Conservation (phyloP, 2,329 filamentous ascomycete genomes). For the Exophiala alcalophila region DNA sequence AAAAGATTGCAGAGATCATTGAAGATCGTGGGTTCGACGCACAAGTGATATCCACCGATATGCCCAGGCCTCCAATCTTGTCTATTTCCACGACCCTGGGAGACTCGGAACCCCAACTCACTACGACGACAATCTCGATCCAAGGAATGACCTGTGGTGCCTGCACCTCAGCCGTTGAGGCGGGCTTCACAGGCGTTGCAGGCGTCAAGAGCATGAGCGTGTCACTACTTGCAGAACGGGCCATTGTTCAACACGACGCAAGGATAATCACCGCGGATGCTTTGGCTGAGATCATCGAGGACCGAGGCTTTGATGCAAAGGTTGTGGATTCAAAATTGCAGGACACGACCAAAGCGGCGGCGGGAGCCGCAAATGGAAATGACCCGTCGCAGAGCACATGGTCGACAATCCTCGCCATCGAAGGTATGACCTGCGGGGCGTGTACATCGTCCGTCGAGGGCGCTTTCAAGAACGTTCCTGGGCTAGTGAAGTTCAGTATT, state of each 20-base stretch:
- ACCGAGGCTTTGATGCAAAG: conserved; percentile 74
- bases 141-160: conserved; percentile 91
- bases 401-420: conserved; percentile 82
- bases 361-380: conserved; percentile 33
- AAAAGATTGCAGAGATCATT: conserved; percentile 77
- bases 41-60: conserved; percentile 77
- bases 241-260: conserved; percentile 78
- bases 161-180: conserved; percentile 81
- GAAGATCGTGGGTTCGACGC: conserved; percentile 92
- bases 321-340: conserved; percentile 65
- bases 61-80: conserved; percentile 44
- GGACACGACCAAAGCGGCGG: conserved; percentile 36
- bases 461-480: conserved; percentile 73
- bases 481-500: conserved; percentile 87
- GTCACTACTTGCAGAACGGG: conserved; percentile 77
- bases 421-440: conserved; percentile 96
- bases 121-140: conserved; percentile 73
- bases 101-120: conserved; percentile 36
- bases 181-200: conserved; percentile 70
- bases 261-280: conserved; percentile 51
- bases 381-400: conserved; percentile 43
- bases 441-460: conserved; percentile 89
- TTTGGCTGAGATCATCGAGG: conserved; percentile 59
- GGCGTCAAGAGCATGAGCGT: conserved; percentile 77
- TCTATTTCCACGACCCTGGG: conserved; percentile 2